Conservation (phyloP, 352 stramenopile species). For the Phytophthora pisi region DNA sequence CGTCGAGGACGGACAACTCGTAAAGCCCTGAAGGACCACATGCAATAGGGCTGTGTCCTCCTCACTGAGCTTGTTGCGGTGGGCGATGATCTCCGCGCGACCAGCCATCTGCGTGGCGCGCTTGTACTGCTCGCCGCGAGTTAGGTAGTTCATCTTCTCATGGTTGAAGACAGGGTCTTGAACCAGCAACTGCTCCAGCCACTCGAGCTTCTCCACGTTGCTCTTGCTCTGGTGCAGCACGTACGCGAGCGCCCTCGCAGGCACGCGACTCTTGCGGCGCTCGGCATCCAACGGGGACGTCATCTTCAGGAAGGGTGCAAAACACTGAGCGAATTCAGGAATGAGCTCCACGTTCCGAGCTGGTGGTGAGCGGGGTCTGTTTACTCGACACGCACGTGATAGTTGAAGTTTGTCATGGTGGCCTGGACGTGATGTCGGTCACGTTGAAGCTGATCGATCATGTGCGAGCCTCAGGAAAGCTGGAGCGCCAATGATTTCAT, state of each 20-base stretch:
- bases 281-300: conserved; percentile 38
- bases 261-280: conserved; percentile 49
- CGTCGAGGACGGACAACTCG: conserved; percentile 54
- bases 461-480: not conserved
- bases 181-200: conserved; percentile 58
- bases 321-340: conserved; percentile 23
- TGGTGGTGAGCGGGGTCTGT: conserved; percentile 9
- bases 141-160: conserved; percentile 68
- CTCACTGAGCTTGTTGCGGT: conserved; percentile 53
- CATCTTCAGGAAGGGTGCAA: conserved; percentile 16
- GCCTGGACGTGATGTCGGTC: conserved; percentile 13
- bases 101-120: conserved; percentile 59
- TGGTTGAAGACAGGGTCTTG: conserved; percentile 36
- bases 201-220: conserved; percentile 62
- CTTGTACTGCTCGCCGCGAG: conserved; percentile 63
- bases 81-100: conserved; percentile 58
- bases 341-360: conserved; percentile 8
- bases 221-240: conserved; percentile 61
- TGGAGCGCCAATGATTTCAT: not conserved
- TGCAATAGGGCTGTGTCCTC: conserved; percentile 60
- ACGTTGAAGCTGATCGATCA: conserved; percentile 21
- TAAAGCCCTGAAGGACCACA: conserved; percentile 55
- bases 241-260: conserved; percentile 62
- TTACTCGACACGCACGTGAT: conserved; percentile 24
- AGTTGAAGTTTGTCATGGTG: conserved; percentile 27